These are phyloP conservation scores for Moniliophthora roreri DNA, from an alignment of 1,284 basidiomycete genomes.

Conservation along the genomic window DNA sequence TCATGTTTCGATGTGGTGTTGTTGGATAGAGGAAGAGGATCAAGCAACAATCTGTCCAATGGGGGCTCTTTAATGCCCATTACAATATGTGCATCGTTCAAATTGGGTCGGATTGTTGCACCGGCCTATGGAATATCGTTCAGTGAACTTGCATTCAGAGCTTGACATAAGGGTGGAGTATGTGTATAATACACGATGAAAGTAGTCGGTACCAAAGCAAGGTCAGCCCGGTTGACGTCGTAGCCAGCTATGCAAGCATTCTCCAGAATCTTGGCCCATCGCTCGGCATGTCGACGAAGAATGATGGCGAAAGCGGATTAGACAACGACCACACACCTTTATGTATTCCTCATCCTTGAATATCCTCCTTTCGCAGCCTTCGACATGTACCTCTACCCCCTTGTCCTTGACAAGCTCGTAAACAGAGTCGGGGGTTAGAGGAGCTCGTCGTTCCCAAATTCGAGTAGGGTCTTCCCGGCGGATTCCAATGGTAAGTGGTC, in stretches of 20 bases:
- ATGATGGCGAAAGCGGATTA: background rate
- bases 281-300: background rate
- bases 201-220: too few species aligned
- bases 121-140: constrained; percentile 58
- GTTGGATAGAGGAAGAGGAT: constrained; percentile 30
- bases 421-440: constrained; percentile 77
- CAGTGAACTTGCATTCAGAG: constrained; percentile 4
- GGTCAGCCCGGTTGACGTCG: too few species aligned
- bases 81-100: constrained; percentile 72
- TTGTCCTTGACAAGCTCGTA: constrained; percentile 53
- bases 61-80: constrained; percentile 90
- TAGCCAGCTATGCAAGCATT: too few species aligned
- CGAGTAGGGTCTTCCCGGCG: constrained; percentile 77
- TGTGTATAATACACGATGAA: too few species aligned
- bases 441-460: constrained; percentile 87
- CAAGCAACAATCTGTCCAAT: constrained; percentile 56
- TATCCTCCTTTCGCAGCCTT: constrained; percentile 75
- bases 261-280: background rate
- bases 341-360: constrained; percentile 66
- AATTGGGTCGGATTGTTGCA: constrained; percentile 57
- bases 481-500: constrained; percentile 49
- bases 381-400: constrained; percentile 68
- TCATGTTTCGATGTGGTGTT: constrained; percentile 15
- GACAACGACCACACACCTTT: constrained; percentile 45
- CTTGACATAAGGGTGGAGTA: too few species aligned